Percentiles rank a stretch among this genome's conserved stretches.
Conservation (phyloP, 2,329 filamentous ascomycete genomes). For the Xylariaceae sp. region DNA sequence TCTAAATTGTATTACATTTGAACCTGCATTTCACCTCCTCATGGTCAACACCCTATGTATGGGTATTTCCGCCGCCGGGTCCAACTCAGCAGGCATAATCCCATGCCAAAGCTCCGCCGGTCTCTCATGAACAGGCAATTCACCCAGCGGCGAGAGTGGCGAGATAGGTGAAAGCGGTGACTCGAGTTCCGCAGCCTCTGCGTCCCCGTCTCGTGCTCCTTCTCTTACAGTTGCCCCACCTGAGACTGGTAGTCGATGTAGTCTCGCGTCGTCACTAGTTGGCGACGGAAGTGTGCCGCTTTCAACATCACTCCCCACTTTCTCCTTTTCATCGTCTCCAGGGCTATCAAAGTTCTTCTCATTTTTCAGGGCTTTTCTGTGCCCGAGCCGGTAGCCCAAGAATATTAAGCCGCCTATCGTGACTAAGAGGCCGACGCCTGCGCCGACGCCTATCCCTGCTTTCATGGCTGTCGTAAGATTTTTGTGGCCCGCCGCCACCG, state of each 20-base stretch:
- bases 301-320: conserved; percentile 2
- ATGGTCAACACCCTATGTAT: background rate
- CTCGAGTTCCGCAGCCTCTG: conserved; percentile 1
- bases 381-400: conserved; percentile 9
- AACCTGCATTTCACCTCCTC: too few species aligned
- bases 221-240: too few species aligned
- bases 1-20: too few species aligned
- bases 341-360: background rate
- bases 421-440: conserved; percentile 25
- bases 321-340: background rate
- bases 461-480: conserved; percentile 12
- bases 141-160: conserved; percentile 2
- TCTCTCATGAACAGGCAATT: conserved; percentile 3
- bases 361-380: too few species aligned
- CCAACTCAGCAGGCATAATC: conserved; percentile 9
- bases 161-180: background rate
- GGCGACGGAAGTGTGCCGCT: too few species aligned
- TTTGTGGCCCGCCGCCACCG: background rate
- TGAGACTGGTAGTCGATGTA: too few species aligned
- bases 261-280: too few species aligned
- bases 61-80: conserved; percentile 7
- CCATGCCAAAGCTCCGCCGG: conserved; percentile 10
- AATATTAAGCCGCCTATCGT: conserved; percentile 14
- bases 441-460: conserved; percentile 35
- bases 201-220: background rate